Evolutionary conservation across 345 rosid genomes (phyloP), one percentile per base, ranked within the genome.

Genomic region (Citrus cavaleriei): DNA sequence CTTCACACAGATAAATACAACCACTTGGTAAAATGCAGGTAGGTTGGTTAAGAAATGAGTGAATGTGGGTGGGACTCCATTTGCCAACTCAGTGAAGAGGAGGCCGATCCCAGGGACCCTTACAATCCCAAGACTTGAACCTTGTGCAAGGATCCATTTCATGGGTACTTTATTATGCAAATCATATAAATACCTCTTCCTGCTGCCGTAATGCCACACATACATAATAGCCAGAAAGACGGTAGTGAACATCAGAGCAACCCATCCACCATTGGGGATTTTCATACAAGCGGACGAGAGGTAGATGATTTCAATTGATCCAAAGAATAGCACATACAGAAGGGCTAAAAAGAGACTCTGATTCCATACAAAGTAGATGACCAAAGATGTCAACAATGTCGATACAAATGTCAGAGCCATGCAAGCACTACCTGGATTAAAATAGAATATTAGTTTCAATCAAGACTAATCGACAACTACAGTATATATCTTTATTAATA

Each of bases 61-160:
- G 86, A 96, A 92, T 6, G 97, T 86, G 63, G 93, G 83, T 0
- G 99, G 98, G 80, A 96, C 85, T 27, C 98, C 97, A 30, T 84
- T 89, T 18, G 93, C 94, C 37, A 94, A 87, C 80, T 89, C 94
- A 0, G 99, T 91, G 82, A 89, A 96, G 83, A 96, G 83, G 59
- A 96, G 94, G 70, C 98, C 98, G 42, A 96, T 96, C 63, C 98
- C 99, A 0, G 98, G 99, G 77, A 93, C 90, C 82, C 94, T 89
- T 70, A 96, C 87, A 42, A 94, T 87, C 55, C 98, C 98, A 1
- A 96, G 98, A 82, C 92, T 93, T 54, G 98, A 91, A 76, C 97
- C 98, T 18, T 89, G 86, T 6, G 84, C 83, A 62, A 96, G 88
- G 84, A 96, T 87, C 91, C 87, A 83, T 85, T 94, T 96, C 94